phyloP scores from a whole-genome alignment of 177 flowering plant genomes.

The Vitis hybrid region DNA sequence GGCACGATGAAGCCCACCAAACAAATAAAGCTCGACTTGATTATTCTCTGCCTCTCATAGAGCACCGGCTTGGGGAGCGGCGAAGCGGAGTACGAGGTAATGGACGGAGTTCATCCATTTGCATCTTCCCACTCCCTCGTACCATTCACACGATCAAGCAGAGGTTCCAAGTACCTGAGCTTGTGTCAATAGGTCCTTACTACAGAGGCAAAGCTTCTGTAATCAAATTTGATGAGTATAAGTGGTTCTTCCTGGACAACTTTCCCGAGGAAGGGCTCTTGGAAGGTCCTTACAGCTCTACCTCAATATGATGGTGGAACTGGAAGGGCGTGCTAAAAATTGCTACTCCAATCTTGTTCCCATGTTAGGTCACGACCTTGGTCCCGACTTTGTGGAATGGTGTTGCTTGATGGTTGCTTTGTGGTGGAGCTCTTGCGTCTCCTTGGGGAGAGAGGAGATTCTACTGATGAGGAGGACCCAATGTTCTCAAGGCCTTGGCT shows the following conservation, averaged over 20 bases:
- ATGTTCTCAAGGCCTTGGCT: no score
- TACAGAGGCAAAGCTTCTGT: background rate
- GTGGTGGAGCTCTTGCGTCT: background rate
- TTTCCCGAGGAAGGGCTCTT: background rate
- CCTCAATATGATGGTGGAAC: background rate
- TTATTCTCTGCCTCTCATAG: background rate
- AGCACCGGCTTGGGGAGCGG: background rate
- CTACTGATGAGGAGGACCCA: no score
- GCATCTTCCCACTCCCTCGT: background rate
- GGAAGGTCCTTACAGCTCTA: background rate
- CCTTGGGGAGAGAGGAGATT: background rate
- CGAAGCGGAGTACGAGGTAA: background rate
- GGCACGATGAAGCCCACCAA: background rate
- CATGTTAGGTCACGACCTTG: background rate
- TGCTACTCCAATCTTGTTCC: background rate
- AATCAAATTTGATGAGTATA: background rate
- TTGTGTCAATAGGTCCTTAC: background rate
- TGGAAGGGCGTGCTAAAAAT: background rate
- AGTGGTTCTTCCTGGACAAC: background rate
- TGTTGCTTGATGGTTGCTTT: background rate
- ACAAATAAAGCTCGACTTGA: background rate
- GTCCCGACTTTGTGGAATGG: background rate
- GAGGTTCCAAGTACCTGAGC: background rate
- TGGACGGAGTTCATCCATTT: background rate
- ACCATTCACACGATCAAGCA: background rate